Percentiles rank a stretch among this genome's conserved stretches.
phyloP scores from a whole-genome alignment of 2,329 filamentous ascomycete species.

The Ophiostoma tasmaniense region DNA sequence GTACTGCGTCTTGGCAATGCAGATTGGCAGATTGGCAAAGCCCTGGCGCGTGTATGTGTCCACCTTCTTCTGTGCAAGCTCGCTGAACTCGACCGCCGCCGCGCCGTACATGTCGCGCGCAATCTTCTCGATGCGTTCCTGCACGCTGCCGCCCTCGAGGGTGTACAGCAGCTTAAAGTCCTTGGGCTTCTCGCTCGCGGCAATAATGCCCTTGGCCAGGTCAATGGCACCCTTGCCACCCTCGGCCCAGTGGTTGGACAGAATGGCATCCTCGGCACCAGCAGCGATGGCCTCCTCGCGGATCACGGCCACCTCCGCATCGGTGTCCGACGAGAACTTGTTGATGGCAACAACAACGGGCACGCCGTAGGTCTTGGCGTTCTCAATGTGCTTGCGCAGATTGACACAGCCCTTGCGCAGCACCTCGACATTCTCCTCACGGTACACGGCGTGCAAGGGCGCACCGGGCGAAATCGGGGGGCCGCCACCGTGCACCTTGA shows the following conservation, averaged over 20 bases:
- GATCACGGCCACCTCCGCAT: constrained; percentile 81
- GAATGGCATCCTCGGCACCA: constrained; percentile 86
- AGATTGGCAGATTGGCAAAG: constrained; percentile 87
- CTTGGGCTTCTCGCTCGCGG: constrained; percentile 73
- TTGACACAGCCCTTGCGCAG: constrained; percentile 88
- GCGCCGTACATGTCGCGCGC: constrained; percentile 93
- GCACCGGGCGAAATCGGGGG: constrained; percentile 87
- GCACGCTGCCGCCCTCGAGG: constrained; percentile 64
- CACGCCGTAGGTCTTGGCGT: constrained; percentile 80
- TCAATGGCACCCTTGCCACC: constrained; percentile 86
- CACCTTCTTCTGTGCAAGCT: constrained; percentile 90
- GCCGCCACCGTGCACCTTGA: constrained; percentile 95
- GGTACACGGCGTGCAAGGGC: constrained; percentile 78
- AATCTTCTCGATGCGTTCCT: constrained; percentile 84
- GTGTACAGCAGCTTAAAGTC: constrained; percentile 82
- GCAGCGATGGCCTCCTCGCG: constrained; percentile 85
- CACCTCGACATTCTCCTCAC: constrained; percentile 85
- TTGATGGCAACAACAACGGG: constrained; percentile 97
- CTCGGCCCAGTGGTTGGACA: constrained; percentile 94
- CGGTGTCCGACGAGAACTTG: constrained; percentile 88
- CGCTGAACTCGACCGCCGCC: constrained; percentile 79
- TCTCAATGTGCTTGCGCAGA: constrained; percentile 87
- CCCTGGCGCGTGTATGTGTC: constrained; percentile 90
- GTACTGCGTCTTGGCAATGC: constrained; percentile 97
- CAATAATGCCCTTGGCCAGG: constrained; percentile 77